Percentiles rank a stretch among this genome's conserved stretches.
phyloP scores from a whole-genome alignment of 116 monocot species.

The Iris pallida region DNA sequence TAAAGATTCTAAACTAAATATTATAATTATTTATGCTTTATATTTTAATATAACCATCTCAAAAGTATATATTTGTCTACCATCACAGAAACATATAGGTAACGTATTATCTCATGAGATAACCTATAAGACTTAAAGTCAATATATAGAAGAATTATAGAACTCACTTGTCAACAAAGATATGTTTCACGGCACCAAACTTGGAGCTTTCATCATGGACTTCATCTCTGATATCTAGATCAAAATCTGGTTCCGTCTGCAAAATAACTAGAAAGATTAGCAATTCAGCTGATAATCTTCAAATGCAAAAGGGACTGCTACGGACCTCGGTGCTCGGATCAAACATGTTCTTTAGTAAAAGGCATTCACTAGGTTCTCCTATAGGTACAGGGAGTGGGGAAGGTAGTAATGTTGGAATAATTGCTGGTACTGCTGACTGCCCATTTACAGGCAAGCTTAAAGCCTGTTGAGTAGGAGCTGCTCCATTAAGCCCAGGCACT shows the following conservation, averaged over 20 bases:
- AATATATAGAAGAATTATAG: no score
- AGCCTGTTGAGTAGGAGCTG: constrained; percentile 15
- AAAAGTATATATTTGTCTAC: no score
- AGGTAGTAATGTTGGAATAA: constrained; percentile 10
- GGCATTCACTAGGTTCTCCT: constrained; percentile 59
- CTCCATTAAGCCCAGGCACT: constrained; percentile 40
- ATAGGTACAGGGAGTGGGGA: constrained; percentile 23
- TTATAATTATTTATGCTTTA: no score
- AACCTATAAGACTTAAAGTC: no score
- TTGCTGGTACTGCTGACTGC: constrained; percentile 17
- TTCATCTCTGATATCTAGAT: constrained; percentile 85
- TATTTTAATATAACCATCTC: no score
- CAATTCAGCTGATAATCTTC: neutral
- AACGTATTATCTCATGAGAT: no score
- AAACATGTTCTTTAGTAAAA: constrained; percentile 84
- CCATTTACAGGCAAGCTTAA: constrained; percentile 35
- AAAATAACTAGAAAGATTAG: constrained; percentile 3
- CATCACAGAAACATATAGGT: no score
- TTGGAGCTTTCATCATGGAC: constrained; percentile 86
- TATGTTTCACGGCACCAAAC: constrained; percentile 65
- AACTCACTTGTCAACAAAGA: constrained; percentile 73
- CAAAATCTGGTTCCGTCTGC: constrained; percentile 87
- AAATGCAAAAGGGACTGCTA: neutral
- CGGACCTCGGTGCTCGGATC: constrained; percentile 43
- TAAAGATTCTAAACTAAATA: no score